Evolutionary conservation across 345 rosid genomes (phyloP), one percentile per base, ranked within the genome.

Genomic region (Turritis glabra): DNA sequence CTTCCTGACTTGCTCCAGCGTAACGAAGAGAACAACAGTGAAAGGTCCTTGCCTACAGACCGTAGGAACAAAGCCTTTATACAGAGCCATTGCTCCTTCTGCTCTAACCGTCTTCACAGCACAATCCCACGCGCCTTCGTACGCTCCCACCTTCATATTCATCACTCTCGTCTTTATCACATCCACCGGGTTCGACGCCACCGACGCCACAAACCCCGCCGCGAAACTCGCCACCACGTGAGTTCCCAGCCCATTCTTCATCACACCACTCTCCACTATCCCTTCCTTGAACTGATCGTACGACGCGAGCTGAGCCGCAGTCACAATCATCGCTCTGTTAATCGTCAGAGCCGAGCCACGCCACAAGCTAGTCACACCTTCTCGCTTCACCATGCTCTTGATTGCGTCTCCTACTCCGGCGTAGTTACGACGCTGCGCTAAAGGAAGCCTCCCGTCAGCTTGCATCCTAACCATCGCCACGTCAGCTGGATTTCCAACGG

Each of bases 381-480:
- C 84, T 73, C 10, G 87, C 94, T 76, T 91, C 86, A 71, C 72
- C 89, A 89, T 91, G 66, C 80, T 79, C 47, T 29, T 50, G 66
- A 91, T 86, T 44, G 97, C 97, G 77, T 87, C 90, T 57, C 81
- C 77, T 13, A 86, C 95, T 75, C 91, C 75, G 22, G 57, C 77
- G 87, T 91, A 89, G 73, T 86, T 87, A 15, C 97, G 87, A 11
- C 95, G 86, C 73, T 89, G 85, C 0, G 83, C 69, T 18, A 25
- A 35, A 4, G 95, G 95, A 22, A 91, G 88, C 7, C 92, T 75
- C 3, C 94, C 92, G 74, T 91, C 97, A 1, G 92, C 94, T 73
- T 91, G 92, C 97, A 91, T 91, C 23, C 94, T 77, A 11, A 91
- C 90, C 97, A 91, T 91, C 22, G 94, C 92, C 48, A 90, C 89